phyloP scores from a whole-genome alignment of 345 rosid genomes.

The Populus tremula region DNA sequence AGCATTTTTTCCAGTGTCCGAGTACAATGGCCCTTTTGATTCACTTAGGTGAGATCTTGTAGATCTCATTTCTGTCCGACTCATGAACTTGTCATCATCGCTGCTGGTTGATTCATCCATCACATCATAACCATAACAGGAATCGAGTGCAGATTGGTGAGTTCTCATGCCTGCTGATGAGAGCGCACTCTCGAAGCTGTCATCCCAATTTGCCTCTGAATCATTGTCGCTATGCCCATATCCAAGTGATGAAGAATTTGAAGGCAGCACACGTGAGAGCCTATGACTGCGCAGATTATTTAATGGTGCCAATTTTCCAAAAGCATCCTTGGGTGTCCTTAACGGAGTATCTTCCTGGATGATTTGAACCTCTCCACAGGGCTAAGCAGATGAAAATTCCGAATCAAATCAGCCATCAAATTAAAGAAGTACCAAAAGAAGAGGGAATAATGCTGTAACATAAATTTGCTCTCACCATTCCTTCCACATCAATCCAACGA shows the following conservation, averaged over 20 bases:
- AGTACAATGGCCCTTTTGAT: slow-evolving; percentile 24
- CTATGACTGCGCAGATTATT: slow-evolving; percentile 32
- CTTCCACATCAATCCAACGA: slow-evolving; percentile 78
- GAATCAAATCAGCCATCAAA: slow-evolving; percentile 18
- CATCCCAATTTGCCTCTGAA: slow-evolving; percentile 63
- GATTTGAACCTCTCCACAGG: slow-evolving; percentile 83
- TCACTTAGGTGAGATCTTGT: slow-evolving; percentile 29
- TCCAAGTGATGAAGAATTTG: slow-evolving; percentile 34
- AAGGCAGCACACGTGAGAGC: slow-evolving; percentile 23
- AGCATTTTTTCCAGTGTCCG: slow-evolving; percentile 27
- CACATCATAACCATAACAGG: slow-evolving; percentile 33
- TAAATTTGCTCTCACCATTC: slow-evolving; percentile 58
- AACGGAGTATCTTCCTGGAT: slow-evolving; percentile 77
- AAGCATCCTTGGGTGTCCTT: slow-evolving; percentile 73
- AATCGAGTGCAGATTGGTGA: slow-evolving; percentile 58
- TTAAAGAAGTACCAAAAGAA: neutral
- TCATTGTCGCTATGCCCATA: slow-evolving; percentile 40
- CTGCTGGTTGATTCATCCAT: slow-evolving; percentile 65
- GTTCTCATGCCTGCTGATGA: slow-evolving; percentile 59
- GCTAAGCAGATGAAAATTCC: slow-evolving; percentile 39
- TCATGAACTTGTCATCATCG: slow-evolving; percentile 48
- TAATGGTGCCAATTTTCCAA: slow-evolving; percentile 55
- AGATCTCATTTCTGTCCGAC: slow-evolving; percentile 34
- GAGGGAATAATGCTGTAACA: neutral
- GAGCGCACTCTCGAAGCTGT: slow-evolving; percentile 81